Conservation (phyloP, 768 basidiomycete species). For the Mycena rebaudengoi region DNA sequence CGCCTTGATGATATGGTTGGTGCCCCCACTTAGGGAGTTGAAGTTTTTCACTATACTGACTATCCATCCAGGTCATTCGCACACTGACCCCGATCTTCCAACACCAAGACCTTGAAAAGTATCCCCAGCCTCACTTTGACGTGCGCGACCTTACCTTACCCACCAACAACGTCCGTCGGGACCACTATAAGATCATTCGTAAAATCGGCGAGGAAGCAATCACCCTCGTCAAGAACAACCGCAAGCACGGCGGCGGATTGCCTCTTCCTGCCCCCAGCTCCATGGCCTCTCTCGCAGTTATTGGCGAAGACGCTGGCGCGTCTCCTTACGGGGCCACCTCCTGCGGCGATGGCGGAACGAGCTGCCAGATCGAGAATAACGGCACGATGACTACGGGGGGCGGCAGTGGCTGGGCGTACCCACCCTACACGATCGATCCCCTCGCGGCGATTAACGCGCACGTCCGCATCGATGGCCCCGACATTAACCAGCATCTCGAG, state of each 20-base stretch:
- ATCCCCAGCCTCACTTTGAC: conserved; percentile 12
- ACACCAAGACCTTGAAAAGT: conserved; percentile 11
- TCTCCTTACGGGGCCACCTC: conserved; percentile 15
- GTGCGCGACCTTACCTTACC: conserved; percentile 13
- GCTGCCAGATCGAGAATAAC: conserved; percentile 10
- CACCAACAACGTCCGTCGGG: conserved; percentile 15
- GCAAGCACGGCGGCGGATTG: conserved; percentile 1
- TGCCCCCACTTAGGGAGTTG: background rate
- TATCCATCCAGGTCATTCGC: background rate
- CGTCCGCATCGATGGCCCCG: conserved; percentile 9
- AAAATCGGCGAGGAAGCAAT: conserved; percentile 12
- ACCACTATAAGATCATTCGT: conserved; percentile 16
- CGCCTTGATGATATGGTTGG: conserved; percentile 15
- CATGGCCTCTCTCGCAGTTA: conserved; percentile 12
- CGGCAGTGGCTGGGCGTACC: conserved; percentile 17
- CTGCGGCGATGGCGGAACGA: conserved; percentile 3
- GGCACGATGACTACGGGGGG: conserved; percentile 14
- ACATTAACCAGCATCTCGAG: conserved; percentile 15
- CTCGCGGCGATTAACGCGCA: conserved; percentile 15
- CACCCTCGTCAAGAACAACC: conserved; percentile 19
- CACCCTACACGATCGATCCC: conserved; percentile 19
- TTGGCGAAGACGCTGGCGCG: conserved; percentile 12
- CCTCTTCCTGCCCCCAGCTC: background rate
- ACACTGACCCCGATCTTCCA: conserved; percentile 12
- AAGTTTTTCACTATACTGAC: background rate